Percentiles rank a stretch among this genome's conserved stretches.
phyloP scores from a whole-genome alignment of 2,329 filamentous ascomycete genomes.

The Pseudogymnoascus sp. region DNA sequence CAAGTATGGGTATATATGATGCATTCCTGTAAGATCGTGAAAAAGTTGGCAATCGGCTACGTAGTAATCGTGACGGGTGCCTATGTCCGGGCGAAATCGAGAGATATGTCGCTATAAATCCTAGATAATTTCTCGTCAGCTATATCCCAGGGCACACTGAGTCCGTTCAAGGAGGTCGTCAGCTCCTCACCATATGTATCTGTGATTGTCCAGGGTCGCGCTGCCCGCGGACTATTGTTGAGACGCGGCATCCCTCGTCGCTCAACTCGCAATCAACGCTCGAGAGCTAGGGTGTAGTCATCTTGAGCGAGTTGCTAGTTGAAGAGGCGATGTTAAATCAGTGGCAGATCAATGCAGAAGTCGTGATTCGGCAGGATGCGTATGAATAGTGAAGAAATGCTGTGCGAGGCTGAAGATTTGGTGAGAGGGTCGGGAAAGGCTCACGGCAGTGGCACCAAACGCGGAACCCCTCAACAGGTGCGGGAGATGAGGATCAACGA shows the following conservation, averaged over 20 bases:
- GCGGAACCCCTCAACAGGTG: not conserved
- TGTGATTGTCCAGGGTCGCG: constrained; percentile 4
- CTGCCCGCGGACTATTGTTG: constrained; percentile 2
- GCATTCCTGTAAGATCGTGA: constrained; percentile 1
- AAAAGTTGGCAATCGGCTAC: not conserved
- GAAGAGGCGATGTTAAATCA: not conserved
- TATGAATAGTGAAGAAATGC: not conserved
- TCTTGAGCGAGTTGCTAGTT: not conserved
- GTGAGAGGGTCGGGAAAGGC: not conserved
- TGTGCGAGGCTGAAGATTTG: constrained; percentile 1
- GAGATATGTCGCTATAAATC: constrained; percentile 4
- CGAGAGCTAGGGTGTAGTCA: not conserved
- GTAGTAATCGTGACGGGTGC: not conserved
- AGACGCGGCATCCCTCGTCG: not conserved
- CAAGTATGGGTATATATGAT: constrained; percentile 7
- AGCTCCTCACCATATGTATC: constrained; percentile 6
- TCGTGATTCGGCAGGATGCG: not conserved
- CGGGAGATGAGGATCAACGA: constrained; percentile 4
- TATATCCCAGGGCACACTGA: not conserved
- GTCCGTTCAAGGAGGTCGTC: not conserved
- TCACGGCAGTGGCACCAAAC: not conserved
- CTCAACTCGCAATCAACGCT: not conserved
- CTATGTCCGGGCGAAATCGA: not conserved
- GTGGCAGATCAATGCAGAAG: not conserved
- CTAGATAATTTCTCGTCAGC: not conserved